Percentiles rank a stretch among this genome's conserved stretches.
Conservation (phyloP, 1,284 basidiomycete species). For the Uromyces viciae-fabae region DNA sequence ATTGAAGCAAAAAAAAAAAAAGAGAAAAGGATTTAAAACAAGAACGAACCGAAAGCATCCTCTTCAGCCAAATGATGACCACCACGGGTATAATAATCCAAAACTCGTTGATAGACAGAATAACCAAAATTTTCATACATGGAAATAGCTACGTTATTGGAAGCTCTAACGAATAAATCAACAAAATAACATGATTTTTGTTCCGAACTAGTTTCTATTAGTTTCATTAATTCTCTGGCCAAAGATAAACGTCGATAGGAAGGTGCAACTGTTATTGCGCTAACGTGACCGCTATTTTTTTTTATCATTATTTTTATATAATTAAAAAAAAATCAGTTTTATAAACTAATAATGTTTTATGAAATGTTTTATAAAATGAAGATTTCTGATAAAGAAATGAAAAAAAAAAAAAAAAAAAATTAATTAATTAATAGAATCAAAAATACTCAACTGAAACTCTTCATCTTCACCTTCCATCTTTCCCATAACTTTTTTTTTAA, state of each 20-base stretch:
- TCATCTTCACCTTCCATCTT: slow-evolving; percentile 71
- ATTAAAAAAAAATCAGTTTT: not conserved
- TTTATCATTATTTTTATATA: not conserved
- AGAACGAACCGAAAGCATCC: slow-evolving; percentile 45
- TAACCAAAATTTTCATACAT: slow-evolving; percentile 43
- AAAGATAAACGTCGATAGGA: slow-evolving; percentile 31
- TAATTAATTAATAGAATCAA: not conserved
- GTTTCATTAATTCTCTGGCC: slow-evolving; percentile 31
- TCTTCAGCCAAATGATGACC: slow-evolving; percentile 21
- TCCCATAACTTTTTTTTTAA: slow-evolving; percentile 76
- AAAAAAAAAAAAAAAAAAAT: not conserved
- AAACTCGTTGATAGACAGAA: slow-evolving; percentile 37
- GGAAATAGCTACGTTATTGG: slow-evolving; percentile 29
- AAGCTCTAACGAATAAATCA: slow-evolving; percentile 36
- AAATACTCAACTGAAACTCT: slow-evolving; percentile 66
- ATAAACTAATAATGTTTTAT: not conserved
- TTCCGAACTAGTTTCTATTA: slow-evolving; percentile 38
- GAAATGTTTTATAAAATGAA: not conserved
- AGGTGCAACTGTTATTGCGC: slow-evolving; percentile 35
- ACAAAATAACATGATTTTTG: slow-evolving; percentile 33
- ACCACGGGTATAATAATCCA: slow-evolving; percentile 33
- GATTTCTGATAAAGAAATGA: no score
- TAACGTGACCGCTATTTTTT: slow-evolving; percentile 26
- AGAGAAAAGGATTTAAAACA: not conserved
- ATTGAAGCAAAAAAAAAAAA: not conserved